These are phyloP conservation scores for Arthrobotrys iridis DNA, from an alignment of 2,329 filamentous ascomycete genomes.

Conservation along the genomic window DNA sequence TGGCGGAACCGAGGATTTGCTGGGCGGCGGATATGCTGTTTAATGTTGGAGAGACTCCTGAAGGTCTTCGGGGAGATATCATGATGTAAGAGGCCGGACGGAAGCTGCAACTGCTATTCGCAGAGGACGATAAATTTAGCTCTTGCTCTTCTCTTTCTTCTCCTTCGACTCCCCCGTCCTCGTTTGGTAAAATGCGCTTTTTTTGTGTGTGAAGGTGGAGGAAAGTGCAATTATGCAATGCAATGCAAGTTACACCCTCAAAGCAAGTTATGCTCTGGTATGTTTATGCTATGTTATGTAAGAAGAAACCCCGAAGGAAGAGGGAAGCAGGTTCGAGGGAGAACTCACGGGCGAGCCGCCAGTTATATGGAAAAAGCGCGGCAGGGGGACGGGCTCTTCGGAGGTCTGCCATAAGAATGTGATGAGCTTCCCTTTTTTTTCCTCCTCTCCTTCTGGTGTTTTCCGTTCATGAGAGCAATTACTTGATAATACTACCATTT, in stretches of 20 bases:
- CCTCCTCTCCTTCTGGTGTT: too few relatives aligned
- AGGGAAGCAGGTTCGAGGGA: background rate
- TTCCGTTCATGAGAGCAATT: too few relatives aligned
- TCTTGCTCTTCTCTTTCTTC: background rate
- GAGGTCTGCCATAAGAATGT: constrained; percentile 14
- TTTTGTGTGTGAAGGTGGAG: background rate
- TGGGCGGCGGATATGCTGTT: constrained; percentile 50
- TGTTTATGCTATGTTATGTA: background rate
- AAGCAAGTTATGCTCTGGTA: background rate
- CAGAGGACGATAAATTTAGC: constrained; percentile 10
- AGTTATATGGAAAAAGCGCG: constrained; percentile 17
- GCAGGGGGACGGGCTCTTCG: background rate
- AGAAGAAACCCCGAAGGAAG: too few relatives aligned
- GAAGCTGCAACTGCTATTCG: background rate
- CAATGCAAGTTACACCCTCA: too few relatives aligned
- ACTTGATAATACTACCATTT: background rate
- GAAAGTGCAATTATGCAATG: background rate
- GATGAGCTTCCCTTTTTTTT: too few relatives aligned
- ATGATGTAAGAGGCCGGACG: constrained; percentile 28
- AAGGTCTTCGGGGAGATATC: constrained; percentile 50
- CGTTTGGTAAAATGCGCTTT: too few relatives aligned
- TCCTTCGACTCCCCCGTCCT: background rate
- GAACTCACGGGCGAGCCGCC: constrained; percentile 7
- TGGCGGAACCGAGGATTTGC: constrained; percentile 39
- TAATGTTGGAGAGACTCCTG: constrained; percentile 44